Conservation (phyloP, 2,329 filamentous ascomycete species). For the Tolypocladium ophioglossoides region DNA sequence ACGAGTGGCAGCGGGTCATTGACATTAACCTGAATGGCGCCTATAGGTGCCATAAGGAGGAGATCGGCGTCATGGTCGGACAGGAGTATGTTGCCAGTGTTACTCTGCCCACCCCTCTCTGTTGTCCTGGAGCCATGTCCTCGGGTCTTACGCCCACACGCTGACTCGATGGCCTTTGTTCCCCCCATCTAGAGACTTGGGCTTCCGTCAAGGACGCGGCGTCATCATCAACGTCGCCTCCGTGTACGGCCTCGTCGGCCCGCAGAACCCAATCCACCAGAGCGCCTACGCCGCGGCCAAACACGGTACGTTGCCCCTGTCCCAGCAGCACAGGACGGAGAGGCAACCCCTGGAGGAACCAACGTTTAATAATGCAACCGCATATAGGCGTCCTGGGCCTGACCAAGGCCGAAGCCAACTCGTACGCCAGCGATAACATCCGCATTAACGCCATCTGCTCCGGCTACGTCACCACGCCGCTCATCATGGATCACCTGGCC, state of each 20-base stretch:
- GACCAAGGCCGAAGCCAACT: constrained; percentile 41
- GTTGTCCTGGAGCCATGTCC: too few species aligned
- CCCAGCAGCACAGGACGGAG: background rate
- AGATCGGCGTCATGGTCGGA: constrained; percentile 38
- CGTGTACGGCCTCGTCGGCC: constrained; percentile 37
- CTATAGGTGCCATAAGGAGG: constrained; percentile 44
- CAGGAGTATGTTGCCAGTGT: constrained; percentile 38
- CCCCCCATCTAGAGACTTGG: constrained; percentile 27
- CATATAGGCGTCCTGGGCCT: constrained; percentile 33
- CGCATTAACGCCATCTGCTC: constrained; percentile 53
- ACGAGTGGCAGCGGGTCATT: constrained; percentile 39
- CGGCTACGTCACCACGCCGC: constrained; percentile 33
- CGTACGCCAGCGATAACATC: constrained; percentile 39
- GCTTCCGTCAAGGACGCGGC: constrained; percentile 30
- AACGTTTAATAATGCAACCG: background rate
- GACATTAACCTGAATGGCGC: constrained; percentile 45
- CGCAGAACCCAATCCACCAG: constrained; percentile 21
- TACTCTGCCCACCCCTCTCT: too few species aligned
- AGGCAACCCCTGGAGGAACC: too few species aligned
- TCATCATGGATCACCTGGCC: constrained; percentile 18
- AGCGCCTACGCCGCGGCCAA: constrained; percentile 41
- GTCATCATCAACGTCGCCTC: constrained; percentile 44
- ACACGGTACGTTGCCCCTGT: constrained; percentile 25
- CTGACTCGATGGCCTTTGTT: too few species aligned
- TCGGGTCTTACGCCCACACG: background rate